These are phyloP conservation scores for Eutrema heterophyllum DNA, from an alignment of 345 rosid genomes.

Conservation along the genomic window DNA sequence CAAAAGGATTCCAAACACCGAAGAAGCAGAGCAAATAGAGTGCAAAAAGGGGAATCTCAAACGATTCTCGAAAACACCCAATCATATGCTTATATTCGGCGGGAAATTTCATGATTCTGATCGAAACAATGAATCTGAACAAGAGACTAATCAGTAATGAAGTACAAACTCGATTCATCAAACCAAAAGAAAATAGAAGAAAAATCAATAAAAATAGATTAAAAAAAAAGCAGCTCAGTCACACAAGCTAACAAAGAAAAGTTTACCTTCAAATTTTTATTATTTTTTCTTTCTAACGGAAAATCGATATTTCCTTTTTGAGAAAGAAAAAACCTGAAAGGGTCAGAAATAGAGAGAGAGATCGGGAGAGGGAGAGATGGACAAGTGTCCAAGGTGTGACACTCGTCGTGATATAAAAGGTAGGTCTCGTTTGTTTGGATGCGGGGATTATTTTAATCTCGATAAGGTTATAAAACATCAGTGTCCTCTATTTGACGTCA, in stretches of 20 bases:
- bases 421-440: constrained; percentile 22
- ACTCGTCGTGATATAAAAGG: constrained; percentile 71
- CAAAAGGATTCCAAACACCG: not conserved
- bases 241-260: constrained; percentile 3
- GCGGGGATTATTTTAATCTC: constrained; percentile 5
- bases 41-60: not conserved
- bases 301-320: constrained; percentile 15
- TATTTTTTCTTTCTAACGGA: not conserved
- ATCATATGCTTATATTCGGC: constrained; percentile 18
- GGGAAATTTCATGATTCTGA: constrained; percentile 15
- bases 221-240: constrained; percentile 17
- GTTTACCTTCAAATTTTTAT: constrained; percentile 15
- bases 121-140: constrained; percentile 21
- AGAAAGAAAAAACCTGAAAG: constrained; percentile 20
- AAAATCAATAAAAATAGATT: not conserved
- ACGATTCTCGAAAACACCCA: constrained; percentile 7
- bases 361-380: constrained; percentile 31
- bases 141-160: constrained; percentile 15
- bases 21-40: constrained; percentile 1
- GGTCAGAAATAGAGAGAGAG: constrained; percentile 3
- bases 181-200: not conserved
- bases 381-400: constrained; percentile 75
- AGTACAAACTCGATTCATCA: not conserved
- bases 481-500: constrained; percentile 15
- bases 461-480: constrained; percentile 10